Percentiles rank a stretch among this genome's conserved stretches.
phyloP scores from a whole-genome alignment of 495 filamentous ascomycete species.

The Pseudevernia furfuracea region DNA sequence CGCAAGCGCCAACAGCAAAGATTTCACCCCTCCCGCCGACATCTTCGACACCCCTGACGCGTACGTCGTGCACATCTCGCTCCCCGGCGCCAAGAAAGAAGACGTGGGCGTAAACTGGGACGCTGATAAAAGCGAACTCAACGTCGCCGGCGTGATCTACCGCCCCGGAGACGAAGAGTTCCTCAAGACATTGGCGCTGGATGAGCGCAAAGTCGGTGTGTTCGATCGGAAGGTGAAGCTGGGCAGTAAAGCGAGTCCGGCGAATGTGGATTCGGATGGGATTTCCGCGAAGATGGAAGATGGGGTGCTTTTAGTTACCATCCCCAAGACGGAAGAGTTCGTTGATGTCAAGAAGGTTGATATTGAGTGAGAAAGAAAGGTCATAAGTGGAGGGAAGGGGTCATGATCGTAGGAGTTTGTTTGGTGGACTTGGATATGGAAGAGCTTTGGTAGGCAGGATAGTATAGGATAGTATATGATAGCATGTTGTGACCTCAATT shows the following conservation, averaged over 20 bases:
- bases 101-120: conserved; percentile 73
- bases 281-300: conserved; percentile 69
- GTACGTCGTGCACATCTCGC: conserved; percentile 62
- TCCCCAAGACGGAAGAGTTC: conserved; percentile 55
- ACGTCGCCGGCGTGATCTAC: conserved; percentile 62
- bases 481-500: too few species aligned
- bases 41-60: conserved; percentile 58
- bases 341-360: conserved; percentile 35
- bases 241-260: conserved; percentile 46
- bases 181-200: conserved; percentile 53
- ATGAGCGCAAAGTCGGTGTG: conserved; percentile 61
- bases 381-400: neutral
- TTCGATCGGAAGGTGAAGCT: conserved; percentile 65
- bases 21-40: conserved; percentile 61
- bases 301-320: conserved; percentile 56
- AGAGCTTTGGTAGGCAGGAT: neutral
- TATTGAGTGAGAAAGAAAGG: conserved; percentile 25
- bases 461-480: neutral
- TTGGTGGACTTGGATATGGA: neutral
- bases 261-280: conserved; percentile 52
- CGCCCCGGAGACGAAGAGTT: conserved; percentile 65
- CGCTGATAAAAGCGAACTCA: conserved; percentile 53
- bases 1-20: conserved; percentile 32
- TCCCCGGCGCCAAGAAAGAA: conserved; percentile 70
- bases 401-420: neutral